Evolutionary conservation across 2,329 filamentous ascomycete genomes (phyloP).

Genomic region (Didymella lethalis): DNA sequence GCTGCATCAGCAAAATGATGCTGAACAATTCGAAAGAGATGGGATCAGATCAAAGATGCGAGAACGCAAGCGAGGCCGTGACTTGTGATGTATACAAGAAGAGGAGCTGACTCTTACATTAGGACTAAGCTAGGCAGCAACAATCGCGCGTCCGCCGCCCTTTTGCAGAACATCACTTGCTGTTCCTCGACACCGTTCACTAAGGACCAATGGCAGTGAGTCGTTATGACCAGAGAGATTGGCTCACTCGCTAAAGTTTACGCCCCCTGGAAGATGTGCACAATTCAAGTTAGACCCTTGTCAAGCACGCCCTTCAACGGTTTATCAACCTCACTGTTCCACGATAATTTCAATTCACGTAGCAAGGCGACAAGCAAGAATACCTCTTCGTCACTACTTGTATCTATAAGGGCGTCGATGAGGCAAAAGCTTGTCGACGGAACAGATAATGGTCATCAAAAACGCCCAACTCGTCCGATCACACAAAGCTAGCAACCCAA

Average conservation of each 20-base stretch:
- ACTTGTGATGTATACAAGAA: not conserved
- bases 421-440: too few relatives aligned
- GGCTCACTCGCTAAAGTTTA: too few relatives aligned
- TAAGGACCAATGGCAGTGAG: too few relatives aligned
- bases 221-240: too few relatives aligned
- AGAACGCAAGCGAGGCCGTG: not conserved
- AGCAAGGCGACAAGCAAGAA: too few relatives aligned
- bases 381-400: too few relatives aligned
- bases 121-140: constrained; percentile 4
- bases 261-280: not conserved
- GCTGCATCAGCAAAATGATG: not conserved
- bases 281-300: not conserved
- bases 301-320: not conserved
- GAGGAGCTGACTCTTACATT: constrained; percentile 4
- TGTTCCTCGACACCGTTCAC: not conserved
- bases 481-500: constrained; percentile 33
- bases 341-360: too few relatives aligned
- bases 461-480: not conserved
- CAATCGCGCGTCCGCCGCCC: not conserved
- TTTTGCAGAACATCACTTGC: not conserved
- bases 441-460: not conserved
- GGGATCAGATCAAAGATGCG: not conserved
- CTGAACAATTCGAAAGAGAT: not conserved
- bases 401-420: too few relatives aligned
- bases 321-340: not conserved